These are phyloP conservation scores for Fusarium protoensiforme DNA, from an alignment of 2,329 filamentous ascomycete species.

Conservation along the genomic window DNA sequence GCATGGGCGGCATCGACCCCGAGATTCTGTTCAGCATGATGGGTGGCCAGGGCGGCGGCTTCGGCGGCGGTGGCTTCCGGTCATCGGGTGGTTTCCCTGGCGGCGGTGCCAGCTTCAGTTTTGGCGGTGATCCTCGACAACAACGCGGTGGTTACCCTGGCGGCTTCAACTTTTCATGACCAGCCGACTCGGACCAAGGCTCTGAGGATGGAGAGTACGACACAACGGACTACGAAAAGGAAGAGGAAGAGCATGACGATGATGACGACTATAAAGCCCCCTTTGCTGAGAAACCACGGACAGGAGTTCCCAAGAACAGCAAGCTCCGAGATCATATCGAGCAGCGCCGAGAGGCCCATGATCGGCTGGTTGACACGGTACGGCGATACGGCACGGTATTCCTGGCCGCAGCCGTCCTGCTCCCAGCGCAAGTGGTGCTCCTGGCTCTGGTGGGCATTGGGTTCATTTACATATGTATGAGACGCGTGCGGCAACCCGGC, in stretches of 20 bases:
- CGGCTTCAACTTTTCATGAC: conserved; percentile 61
- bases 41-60: conserved; percentile 69
- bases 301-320: conserved; percentile 28
- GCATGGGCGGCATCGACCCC: conserved; percentile 77
- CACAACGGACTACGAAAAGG: conserved; percentile 38
- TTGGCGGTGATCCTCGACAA: conserved; percentile 53
- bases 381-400: conserved; percentile 56
- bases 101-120: conserved; percentile 69
- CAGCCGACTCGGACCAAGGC: conserved; percentile 53
- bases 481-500: conserved; percentile 38
- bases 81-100: conserved; percentile 62
- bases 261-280: conserved; percentile 40
- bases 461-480: conserved; percentile 55
- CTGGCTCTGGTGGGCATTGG: conserved; percentile 50
- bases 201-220: conserved; percentile 49
- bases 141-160: conserved; percentile 52
- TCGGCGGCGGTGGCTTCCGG: conserved; percentile 65
- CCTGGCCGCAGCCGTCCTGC: conserved; percentile 58
- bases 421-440: conserved; percentile 56
- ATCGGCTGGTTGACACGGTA: conserved; percentile 54
- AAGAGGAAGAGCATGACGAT: conserved; percentile 36
- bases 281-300: conserved; percentile 25
- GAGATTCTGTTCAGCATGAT: conserved; percentile 88
- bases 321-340: conserved; percentile 45
- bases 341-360: conserved; percentile 48